A percentile compares a stretch with the other conserved stretches of the same genome.
phyloP scores from a whole-genome alignment of 1,139 yeast species.

The Debaryomyces sp. region DNA sequence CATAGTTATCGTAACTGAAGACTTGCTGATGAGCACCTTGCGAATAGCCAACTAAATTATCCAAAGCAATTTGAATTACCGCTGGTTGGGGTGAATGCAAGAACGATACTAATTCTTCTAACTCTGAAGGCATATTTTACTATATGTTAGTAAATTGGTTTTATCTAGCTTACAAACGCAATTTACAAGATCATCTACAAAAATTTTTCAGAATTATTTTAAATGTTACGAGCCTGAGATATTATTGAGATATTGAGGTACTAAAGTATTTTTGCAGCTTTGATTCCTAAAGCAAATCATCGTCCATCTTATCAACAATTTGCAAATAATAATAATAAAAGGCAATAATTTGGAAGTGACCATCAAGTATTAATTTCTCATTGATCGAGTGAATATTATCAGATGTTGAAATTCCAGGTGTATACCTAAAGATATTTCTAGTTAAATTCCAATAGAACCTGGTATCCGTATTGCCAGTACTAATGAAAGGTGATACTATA shows the following conservation, averaged over 20 bases:
- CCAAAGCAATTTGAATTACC: slow-evolving; percentile 83
- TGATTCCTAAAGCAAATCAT: slow-evolving; percentile 8
- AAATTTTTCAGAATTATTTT: slow-evolving; percentile 5
- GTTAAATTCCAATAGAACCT: slow-evolving; percentile 45
- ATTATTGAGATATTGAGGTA: background rate
- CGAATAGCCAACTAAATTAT: slow-evolving; percentile 81
- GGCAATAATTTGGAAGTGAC: slow-evolving; percentile 20
- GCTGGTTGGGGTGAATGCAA: slow-evolving; percentile 83
- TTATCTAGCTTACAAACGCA: background rate
- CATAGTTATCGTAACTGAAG: slow-evolving; percentile 70
- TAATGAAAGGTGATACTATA: slow-evolving; percentile 36
- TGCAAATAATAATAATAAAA: slow-evolving; percentile 45
- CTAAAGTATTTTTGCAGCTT: background rate
- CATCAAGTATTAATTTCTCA: slow-evolving; percentile 32
- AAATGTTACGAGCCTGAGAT: slow-evolving; percentile 4
- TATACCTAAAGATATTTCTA: slow-evolving; percentile 38
- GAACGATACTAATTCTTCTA: slow-evolving; percentile 76
- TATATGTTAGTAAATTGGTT: background rate
- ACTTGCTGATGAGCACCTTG: slow-evolving; percentile 65
- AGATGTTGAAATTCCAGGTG: slow-evolving; percentile 29
- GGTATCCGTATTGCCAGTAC: slow-evolving; percentile 48
- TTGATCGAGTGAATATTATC: slow-evolving; percentile 36
- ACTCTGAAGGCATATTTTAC: slow-evolving; percentile 56
- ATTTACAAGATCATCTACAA: slow-evolving; percentile 4
- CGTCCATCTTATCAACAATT: slow-evolving; percentile 27